Percentiles rank a stretch among this genome's conserved stretches.
Evolutionary conservation across 1,284 basidiomycete species (phyloP).

Genomic region (Rhodotorula sp.): DNA sequence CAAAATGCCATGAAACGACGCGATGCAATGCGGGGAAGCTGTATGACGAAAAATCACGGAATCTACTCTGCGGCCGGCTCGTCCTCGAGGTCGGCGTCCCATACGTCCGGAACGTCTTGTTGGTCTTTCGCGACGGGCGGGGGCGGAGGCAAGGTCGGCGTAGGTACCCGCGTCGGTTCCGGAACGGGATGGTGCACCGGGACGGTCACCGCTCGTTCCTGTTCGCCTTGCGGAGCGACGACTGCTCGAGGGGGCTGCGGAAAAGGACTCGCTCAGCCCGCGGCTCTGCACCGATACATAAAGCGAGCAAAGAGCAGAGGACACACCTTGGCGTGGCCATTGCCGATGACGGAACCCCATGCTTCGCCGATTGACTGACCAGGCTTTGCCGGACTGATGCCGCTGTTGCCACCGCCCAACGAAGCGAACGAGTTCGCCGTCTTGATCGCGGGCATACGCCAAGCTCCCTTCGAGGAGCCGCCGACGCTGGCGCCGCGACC

Average conservation of each 20-base stretch:
- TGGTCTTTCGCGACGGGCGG: conserved; percentile 4
- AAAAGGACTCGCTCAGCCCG: no score
- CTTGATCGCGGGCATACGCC: conserved; percentile 2
- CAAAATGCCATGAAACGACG: no score
- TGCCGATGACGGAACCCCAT: conserved; percentile 18
- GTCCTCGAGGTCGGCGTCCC: conserved; percentile 25
- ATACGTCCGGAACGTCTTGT: conserved; percentile 33
- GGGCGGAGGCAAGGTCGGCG: conserved; percentile 5
- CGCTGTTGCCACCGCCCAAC: neutral
- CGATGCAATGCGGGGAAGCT: neutral
- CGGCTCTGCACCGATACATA: no score
- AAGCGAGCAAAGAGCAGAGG: no score
- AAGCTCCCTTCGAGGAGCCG: neutral
- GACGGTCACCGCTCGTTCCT: conserved; percentile 3
- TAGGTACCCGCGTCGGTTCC: conserved; percentile 4
- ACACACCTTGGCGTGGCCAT: conserved; percentile 24
- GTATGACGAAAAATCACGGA: neutral
- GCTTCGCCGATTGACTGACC: neutral
- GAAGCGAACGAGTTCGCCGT: conserved; percentile 32
- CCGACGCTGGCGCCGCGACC: neutral
- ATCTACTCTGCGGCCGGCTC: neutral
- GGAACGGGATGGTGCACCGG: neutral
- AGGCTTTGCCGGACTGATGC: neutral
- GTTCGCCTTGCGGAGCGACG: conserved; percentile 19
- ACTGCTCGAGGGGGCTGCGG: conserved; percentile 37